Evolutionary conservation across 305 asterid species (phyloP), one percentile per base, ranked within the genome.

Genomic region (Vinca major): DNA sequence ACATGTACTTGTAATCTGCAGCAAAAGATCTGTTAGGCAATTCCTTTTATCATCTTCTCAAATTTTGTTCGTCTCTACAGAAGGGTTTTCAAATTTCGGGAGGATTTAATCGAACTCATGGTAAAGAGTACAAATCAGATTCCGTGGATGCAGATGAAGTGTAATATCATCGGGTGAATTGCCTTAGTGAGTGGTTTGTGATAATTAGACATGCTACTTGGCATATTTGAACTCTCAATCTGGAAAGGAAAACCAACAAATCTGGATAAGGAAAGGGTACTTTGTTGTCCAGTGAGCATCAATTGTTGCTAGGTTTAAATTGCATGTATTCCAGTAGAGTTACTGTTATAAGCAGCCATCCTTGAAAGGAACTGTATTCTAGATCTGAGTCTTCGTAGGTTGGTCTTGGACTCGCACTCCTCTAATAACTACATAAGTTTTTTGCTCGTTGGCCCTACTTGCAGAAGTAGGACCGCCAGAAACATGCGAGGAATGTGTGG

Each of bases 1-100:
- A n/a, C 65, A 17, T 57, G 52, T 17, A 17, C 40, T 14, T 53
- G 50, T 41, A 26, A 36, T 51, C 62, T 56, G 66, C 45, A 66
- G 70, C 64, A 36, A 52, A 62, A 62, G 45, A 44, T 41, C 60
- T 44, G 44, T 54, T 17, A 43, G 64, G 54, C 71, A 61, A 19
- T 43, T 48, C 43, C 41, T 54, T 6, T 61, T 12, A 5, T 70
- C 2, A 51, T n/a, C 52, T 13, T 47, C 54, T 41, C 10, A 12
- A 51, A 51, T 9, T 73, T 19, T 67, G 2, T 51, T 36, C 9
- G 67, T 17, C 37, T 26, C 49, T 20, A 47, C 39, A 37, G 66
- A 11, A 44, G 61, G 56, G 50, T 16, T 65, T 62, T 3, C 41
- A 68, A 62, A 39, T 37, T 69, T 55, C 58, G 44, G 69, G 57